A percentile compares a stretch with the other conserved stretches of the same genome.
Evolutionary conservation across 1,284 basidiomycete species (phyloP).

Genomic region (Cutaneotrichosporon sp.): DNA sequence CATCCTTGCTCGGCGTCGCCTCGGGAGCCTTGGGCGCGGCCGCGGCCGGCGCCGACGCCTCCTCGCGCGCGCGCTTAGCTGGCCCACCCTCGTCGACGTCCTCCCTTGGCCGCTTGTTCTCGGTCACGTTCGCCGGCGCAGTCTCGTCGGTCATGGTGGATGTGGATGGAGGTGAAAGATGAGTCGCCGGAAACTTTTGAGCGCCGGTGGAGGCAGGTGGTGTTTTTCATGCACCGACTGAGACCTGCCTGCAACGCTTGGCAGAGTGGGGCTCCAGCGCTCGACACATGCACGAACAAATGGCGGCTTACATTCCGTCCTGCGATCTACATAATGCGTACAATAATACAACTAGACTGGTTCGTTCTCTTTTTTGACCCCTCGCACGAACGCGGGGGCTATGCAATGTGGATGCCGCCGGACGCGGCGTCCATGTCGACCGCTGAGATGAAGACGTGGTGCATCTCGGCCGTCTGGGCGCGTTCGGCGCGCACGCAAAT

Average conservation of each 20-base stretch:
- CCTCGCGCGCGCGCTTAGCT: neutral
- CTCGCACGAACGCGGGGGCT: no score
- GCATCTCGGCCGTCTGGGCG: neutral
- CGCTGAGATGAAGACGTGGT: neutral
- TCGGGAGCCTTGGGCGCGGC: no score
- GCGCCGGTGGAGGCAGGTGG: neutral
- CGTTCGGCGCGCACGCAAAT: slow-evolving; percentile 10
- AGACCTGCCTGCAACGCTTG: no score
- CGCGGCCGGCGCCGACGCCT: neutral
- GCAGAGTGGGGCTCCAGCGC: no score
- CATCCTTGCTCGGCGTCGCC: no score
- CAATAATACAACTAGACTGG: neutral
- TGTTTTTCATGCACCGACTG: no score
- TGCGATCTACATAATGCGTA: neutral
- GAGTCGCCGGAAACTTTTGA: neutral
- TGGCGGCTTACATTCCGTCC: no score
- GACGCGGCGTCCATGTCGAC: neutral
- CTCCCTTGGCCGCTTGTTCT: neutral
- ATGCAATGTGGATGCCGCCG: slow-evolving; percentile 4
- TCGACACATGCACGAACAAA: no score
- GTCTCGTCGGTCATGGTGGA: neutral
- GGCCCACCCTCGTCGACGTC: neutral
- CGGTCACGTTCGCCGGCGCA: neutral
- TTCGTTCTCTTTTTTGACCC: neutral
- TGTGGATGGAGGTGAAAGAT: neutral